These are phyloP conservation scores for Boletus reticulatus DNA, from an alignment of 768 basidiomycete genomes.

Conservation along the genomic window DNA sequence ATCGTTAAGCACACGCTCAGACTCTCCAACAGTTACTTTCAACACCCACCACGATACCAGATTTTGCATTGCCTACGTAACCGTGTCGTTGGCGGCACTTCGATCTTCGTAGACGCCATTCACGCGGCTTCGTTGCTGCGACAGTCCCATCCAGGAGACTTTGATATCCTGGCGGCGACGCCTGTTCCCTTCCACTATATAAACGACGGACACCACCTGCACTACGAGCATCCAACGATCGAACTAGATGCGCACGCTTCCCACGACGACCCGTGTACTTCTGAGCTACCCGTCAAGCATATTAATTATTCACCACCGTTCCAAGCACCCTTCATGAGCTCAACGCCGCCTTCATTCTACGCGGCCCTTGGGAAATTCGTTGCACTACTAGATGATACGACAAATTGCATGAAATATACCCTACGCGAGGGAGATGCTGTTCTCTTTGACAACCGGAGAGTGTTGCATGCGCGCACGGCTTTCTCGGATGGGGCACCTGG, in stretches of 20 bases:
- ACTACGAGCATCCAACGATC: constrained; percentile 71
- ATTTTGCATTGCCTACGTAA: constrained; percentile 89
- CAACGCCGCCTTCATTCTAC: constrained; percentile 57
- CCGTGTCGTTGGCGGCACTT: constrained; percentile 77
- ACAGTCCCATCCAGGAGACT: constrained; percentile 45
- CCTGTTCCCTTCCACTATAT: constrained; percentile 89
- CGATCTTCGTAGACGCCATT: constrained; percentile 83
- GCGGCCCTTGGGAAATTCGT: constrained; percentile 62
- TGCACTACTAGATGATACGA: constrained; percentile 49
- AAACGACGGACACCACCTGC: constrained; percentile 85
- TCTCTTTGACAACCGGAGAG: constrained; percentile 88
- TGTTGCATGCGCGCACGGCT: constrained; percentile 82
- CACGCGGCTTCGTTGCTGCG: constrained; percentile 58
- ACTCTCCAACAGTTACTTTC: constrained; percentile 66
- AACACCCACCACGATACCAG: constrained; percentile 89
- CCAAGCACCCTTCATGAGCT: constrained; percentile 69
- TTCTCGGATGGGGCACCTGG: constrained; percentile 47
- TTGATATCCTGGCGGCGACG: constrained; percentile 54
- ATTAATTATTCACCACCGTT: constrained; percentile 96
- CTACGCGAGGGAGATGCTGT: constrained; percentile 83
- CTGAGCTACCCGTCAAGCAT: constrained; percentile 43
- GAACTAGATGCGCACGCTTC: constrained; percentile 43
- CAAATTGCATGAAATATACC: constrained; percentile 57
- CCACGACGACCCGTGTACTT: neutral
- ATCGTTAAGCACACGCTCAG: neutral